Conservation (phyloP, 805 yeast genomes). For the Metschnikowia matae region DNA sequence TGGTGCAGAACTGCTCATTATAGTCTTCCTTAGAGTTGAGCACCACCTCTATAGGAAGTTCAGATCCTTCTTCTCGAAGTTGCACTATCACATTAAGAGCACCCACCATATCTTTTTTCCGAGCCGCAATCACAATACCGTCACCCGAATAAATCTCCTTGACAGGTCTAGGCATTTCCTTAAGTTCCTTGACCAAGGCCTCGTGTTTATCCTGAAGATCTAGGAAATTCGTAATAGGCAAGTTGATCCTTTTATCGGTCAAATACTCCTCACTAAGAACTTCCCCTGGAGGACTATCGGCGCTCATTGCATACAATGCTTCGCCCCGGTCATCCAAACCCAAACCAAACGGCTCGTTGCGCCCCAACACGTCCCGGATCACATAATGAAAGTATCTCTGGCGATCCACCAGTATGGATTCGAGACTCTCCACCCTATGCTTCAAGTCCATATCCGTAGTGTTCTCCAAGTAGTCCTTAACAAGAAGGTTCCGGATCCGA, state of each 20-base stretch:
- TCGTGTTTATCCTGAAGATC: conserved; percentile 27
- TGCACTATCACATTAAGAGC: conserved; percentile 30
- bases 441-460: conserved; percentile 8
- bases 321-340: conserved; percentile 7
- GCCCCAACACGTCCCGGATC: conserved; percentile 11
- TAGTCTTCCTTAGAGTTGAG: conserved; percentile 39
- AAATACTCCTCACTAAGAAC: conserved; percentile 7
- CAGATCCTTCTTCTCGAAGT: conserved; percentile 40
- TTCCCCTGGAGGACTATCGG: not conserved
- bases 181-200: conserved; percentile 23
- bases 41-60: conserved; percentile 42
- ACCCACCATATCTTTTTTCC: conserved; percentile 24
- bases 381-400: conserved; percentile 11
- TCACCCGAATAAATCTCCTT: conserved; percentile 24
- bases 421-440: conserved; percentile 4
- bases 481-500: conserved; percentile 8
- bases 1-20: conserved; percentile 48
- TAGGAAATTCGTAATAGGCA: conserved; percentile 17
- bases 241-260: conserved; percentile 11
- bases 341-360: conserved; percentile 13
- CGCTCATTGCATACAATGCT: conserved; percentile 5
- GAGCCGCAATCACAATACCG: conserved; percentile 35
- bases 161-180: conserved; percentile 24
- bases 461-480: conserved; percentile 5
- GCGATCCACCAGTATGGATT: conserved; percentile 7